These are phyloP conservation scores for Sisymbrium irio DNA, from an alignment of 345 rosid genomes.

Conservation along the genomic window DNA sequence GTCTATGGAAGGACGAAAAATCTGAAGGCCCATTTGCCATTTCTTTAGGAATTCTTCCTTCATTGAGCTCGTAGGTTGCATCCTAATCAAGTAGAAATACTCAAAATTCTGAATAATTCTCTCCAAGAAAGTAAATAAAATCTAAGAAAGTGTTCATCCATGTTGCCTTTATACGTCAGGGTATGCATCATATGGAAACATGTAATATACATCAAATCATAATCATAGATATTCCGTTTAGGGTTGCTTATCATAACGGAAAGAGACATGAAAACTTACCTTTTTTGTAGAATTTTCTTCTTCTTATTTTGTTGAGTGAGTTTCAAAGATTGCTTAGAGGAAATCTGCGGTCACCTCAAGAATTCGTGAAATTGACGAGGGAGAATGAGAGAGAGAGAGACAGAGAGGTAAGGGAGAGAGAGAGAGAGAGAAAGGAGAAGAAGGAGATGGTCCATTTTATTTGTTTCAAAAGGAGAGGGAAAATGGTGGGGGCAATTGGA, in stretches of 20 bases:
- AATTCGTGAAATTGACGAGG: conserved; percentile 15
- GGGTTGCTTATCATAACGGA: conserved; percentile 17
- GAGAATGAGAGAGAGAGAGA: conserved; percentile 14
- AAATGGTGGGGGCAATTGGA: conserved; percentile 33
- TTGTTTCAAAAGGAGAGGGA: conserved; percentile 27
- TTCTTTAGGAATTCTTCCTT: conserved; percentile 70
- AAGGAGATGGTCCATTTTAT: conserved; percentile 25
- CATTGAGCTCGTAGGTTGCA: conserved; percentile 48
- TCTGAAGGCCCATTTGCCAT: conserved; percentile 65
- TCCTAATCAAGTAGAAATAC: conserved; percentile 20
- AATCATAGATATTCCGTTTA: neutral
- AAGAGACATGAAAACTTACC: conserved; percentile 32
- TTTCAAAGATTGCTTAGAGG: conserved; percentile 7
- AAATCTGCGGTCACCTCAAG: conserved; percentile 20
- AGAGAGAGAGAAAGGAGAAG: conserved; percentile 25
- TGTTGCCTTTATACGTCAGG: neutral
- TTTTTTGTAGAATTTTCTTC: neutral
- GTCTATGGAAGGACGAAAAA: conserved; percentile 40
- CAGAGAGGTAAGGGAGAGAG: conserved; percentile 26
- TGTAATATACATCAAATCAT: conserved; percentile 11
- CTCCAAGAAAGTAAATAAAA: neutral
- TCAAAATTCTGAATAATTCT: neutral
- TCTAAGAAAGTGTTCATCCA: neutral
- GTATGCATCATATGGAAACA: neutral
- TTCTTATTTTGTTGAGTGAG: neutral